Percentiles rank a stretch among this genome's conserved stretches.
Evolutionary conservation across 352 stramenopile species (phyloP).

Genomic region (Phytopythium helicoides): DNA sequence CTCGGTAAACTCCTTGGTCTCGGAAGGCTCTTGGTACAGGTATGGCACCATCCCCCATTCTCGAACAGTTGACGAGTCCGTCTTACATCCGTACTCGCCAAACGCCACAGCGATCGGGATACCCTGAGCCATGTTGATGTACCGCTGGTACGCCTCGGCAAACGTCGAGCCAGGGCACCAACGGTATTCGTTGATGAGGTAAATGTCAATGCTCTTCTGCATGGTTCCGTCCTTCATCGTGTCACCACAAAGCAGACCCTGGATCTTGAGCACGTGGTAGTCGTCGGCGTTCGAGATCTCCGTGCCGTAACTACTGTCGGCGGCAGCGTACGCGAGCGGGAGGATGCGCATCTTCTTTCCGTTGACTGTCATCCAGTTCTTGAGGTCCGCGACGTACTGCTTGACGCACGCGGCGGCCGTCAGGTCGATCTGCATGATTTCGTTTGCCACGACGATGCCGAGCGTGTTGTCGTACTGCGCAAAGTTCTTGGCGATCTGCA

Average conservation of each 20-base stretch:
- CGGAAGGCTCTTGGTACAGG: constrained; percentile 62
- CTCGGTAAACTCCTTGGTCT: constrained; percentile 67
- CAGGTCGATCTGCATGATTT: constrained; percentile 85
- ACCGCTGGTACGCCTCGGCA: constrained; percentile 63
- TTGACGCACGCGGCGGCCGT: constrained; percentile 80
- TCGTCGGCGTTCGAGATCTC: constrained; percentile 64
- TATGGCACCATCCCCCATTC: constrained; percentile 82
- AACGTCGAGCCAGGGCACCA: constrained; percentile 78
- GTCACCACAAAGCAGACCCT: constrained; percentile 82
- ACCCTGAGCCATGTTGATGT: constrained; percentile 70
- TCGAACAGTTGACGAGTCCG: constrained; percentile 35
- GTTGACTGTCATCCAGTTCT: constrained; percentile 88
- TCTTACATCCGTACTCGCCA: constrained; percentile 81
- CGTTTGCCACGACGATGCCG: constrained; percentile 79
- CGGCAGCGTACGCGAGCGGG: constrained; percentile 76
- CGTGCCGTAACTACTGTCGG: constrained; percentile 66
- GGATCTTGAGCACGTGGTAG: constrained; percentile 81
- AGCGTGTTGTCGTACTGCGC: constrained; percentile 87
- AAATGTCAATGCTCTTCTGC: constrained; percentile 85
- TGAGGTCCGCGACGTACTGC: constrained; percentile 77
- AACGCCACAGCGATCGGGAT: constrained; percentile 79
- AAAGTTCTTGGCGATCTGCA: constrained; percentile 84
- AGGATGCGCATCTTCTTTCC: constrained; percentile 80
- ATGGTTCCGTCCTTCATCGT: constrained; percentile 81
- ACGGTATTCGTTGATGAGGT: constrained; percentile 88